These are phyloP conservation scores for Afroboletus lepidellus DNA, from an alignment of 1,284 basidiomycete species.

Conservation along the genomic window DNA sequence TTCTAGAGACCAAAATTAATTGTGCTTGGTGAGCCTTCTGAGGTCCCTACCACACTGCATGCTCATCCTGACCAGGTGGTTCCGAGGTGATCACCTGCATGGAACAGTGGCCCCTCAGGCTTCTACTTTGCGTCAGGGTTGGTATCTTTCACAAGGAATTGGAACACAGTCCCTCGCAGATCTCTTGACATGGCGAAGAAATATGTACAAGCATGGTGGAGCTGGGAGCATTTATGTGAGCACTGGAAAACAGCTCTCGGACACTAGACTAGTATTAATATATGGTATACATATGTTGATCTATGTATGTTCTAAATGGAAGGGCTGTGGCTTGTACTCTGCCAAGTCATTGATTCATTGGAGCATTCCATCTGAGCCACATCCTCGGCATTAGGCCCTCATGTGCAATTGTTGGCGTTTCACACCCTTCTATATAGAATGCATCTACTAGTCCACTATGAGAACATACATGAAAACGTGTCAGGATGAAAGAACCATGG, in stretches of 20 bases:
- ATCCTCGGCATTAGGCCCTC: no score
- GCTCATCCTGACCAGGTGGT: conserved; percentile 6
- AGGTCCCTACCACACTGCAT: not conserved
- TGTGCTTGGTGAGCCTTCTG: conserved; percentile 2
- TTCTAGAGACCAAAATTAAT: conserved; percentile 1
- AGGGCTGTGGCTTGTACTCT: no score
- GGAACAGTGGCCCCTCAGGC: conserved; percentile 7
- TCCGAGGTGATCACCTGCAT: conserved; percentile 1
- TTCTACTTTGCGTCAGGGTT: not conserved
- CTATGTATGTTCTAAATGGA: no score
- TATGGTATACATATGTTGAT: no score
- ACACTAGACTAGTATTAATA: no score
- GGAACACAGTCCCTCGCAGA: not conserved
- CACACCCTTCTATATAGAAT: no score
- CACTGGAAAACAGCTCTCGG: conserved; percentile 6
- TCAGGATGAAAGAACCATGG: no score
- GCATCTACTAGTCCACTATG: no score
- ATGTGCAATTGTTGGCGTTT: no score
- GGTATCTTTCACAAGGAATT: not conserved
- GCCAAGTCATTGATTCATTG: no score
- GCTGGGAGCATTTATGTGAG: not conserved
- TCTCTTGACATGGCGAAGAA: conserved; percentile 4
- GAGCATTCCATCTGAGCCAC: no score
- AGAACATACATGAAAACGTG: no score
- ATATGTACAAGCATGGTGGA: conserved; percentile 10